A percentile compares a stretch with the other conserved stretches of the same genome.
Evolutionary conservation across 192 early-diverging fungal species (phyloP).

Genomic region (Piromyces finnis): DNA sequence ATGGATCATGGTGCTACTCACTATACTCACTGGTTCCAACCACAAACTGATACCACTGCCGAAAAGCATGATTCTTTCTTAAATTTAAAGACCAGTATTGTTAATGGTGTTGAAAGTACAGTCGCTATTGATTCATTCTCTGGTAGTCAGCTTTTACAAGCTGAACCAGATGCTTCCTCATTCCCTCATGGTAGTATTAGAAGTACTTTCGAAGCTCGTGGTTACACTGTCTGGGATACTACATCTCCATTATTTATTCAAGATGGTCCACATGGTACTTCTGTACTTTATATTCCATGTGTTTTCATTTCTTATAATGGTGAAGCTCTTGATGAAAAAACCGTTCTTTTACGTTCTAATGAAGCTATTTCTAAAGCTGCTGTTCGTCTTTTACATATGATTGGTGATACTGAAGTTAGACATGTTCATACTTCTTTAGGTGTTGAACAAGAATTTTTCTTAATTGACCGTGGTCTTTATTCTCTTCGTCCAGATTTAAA

Average conservation of each 20-base stretch:
- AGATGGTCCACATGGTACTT: conserved; percentile 76
- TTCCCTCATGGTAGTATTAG: conserved; percentile 98
- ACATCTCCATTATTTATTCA: conserved; percentile 86
- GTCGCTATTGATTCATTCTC: conserved; percentile 89
- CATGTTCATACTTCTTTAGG: conserved; percentile 83
- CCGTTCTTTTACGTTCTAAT: conserved; percentile 81
- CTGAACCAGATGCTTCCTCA: conserved; percentile 97
- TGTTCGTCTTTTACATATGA: conserved; percentile 58
- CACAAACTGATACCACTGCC: conserved; percentile 93
- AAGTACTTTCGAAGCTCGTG: conserved; percentile 95
- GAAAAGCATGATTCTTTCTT: conserved; percentile 99
- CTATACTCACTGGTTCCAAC: conserved; percentile 99
- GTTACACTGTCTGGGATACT: conserved; percentile 99
- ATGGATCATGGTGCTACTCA: conserved; percentile 79
- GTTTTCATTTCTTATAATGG: conserved; percentile 99
- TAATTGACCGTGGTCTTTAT: conserved; percentile 91
- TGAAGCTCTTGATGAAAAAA: conserved; percentile 97
- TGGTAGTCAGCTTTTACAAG: conserved; percentile 89
- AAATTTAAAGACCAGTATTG: conserved; percentile 62
- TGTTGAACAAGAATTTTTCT: conserved; percentile 97
- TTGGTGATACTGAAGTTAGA: conserved; percentile 53
- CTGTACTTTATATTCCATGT: conserved; percentile 89
- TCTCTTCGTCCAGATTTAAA: conserved; percentile 87
- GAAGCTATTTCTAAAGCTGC: conserved; percentile 69
- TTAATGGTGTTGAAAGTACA: conserved; percentile 65